Conservation (phyloP, 306 rosid species). For the Canavalia gladiata region DNA sequence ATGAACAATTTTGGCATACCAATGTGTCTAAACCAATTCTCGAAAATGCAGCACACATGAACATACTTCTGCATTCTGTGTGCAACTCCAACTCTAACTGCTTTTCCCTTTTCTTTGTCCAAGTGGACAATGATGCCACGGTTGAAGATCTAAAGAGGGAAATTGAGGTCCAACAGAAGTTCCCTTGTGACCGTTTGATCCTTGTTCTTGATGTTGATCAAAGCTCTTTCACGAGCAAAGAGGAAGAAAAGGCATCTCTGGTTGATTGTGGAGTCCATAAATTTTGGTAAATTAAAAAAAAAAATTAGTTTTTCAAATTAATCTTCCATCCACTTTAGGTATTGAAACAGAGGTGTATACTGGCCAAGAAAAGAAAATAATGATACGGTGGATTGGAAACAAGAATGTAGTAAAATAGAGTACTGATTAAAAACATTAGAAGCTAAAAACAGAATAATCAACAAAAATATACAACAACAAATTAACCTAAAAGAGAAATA, state of each 20-base stretch:
- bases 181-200: constrained; percentile 67
- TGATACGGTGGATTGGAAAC: no score
- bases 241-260: constrained; percentile 52
- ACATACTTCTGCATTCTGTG: constrained; percentile 42
- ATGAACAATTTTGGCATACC: not conserved
- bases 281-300: no score
- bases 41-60: constrained; percentile 61
- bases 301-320: no score
- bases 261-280: constrained; percentile 68
- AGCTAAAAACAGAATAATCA: no score
- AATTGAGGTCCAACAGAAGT: constrained; percentile 60
- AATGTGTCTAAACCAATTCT: constrained; percentile 55
- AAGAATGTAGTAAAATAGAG: no score
- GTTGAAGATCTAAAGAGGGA: constrained; percentile 61
- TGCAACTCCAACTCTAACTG: constrained; percentile 22
- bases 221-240: constrained; percentile 38
- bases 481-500: no score
- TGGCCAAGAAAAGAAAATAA: no score
- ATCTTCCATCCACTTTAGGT: no score
- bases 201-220: constrained; percentile 49
- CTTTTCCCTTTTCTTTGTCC: constrained; percentile 56
- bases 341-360: no score
- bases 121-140: constrained; percentile 58
- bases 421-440: no score
- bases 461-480: no score